phyloP scores from a whole-genome alignment of 2,329 filamentous ascomycete species.

The Fusarium sp. region DNA sequence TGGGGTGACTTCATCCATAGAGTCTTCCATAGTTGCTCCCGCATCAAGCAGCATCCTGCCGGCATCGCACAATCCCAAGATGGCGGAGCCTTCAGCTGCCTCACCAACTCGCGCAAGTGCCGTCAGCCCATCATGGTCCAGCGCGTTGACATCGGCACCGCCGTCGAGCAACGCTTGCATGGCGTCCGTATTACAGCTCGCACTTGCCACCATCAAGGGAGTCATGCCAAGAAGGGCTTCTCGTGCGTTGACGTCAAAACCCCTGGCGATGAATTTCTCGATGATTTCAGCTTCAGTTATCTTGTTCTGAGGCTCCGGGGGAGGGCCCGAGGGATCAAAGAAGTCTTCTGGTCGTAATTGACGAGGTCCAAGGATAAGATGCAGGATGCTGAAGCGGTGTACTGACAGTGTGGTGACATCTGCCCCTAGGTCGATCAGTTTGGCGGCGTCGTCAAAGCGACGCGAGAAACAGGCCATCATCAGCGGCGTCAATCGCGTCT shows the following conservation, averaged over 20 bases:
- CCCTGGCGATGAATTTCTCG: conserved; percentile 38
- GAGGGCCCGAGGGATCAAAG: conserved; percentile 22
- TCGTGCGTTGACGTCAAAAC: conserved; percentile 41
- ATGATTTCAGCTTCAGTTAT: conserved; percentile 42
- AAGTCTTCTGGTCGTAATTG: conserved; percentile 36
- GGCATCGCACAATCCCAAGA: conserved; percentile 35
- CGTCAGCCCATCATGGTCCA: conserved; percentile 41
- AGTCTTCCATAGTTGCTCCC: conserved; percentile 34
- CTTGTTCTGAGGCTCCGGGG: conserved; percentile 12
- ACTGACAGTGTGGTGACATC: conserved; percentile 37
- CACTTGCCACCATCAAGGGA: conserved; percentile 43
- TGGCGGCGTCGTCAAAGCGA: conserved; percentile 42
- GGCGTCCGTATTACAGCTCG: conserved; percentile 40
- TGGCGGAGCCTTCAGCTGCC: conserved; percentile 38
- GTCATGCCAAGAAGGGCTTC: conserved; percentile 44
- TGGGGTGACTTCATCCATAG: conserved; percentile 38
- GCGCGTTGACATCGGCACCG: conserved; percentile 39
- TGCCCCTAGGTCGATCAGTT: conserved; percentile 41
- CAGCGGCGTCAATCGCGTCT: conserved; percentile 41
- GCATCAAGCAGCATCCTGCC: conserved; percentile 42
- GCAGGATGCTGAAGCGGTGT: conserved; percentile 43
- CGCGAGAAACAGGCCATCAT: conserved; percentile 44
- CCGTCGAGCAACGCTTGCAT: conserved; percentile 40
- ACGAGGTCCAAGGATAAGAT: conserved; percentile 42
- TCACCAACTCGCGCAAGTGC: conserved; percentile 41